Evolutionary conservation across 2,329 filamentous ascomycete genomes (phyloP).

Genomic region (Botrytis aclada): DNA sequence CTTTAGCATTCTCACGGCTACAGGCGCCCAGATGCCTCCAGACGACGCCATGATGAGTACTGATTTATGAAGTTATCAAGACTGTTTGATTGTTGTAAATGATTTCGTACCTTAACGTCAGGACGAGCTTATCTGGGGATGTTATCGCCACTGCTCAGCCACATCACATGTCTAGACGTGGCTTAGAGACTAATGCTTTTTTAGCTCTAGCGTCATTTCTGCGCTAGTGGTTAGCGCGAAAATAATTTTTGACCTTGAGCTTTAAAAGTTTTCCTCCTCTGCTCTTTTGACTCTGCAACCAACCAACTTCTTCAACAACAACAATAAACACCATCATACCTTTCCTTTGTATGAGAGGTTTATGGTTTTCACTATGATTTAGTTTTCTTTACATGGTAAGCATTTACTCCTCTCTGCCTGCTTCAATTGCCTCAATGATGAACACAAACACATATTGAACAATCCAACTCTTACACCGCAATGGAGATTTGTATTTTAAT

Average conservation of each 20-base stretch:
- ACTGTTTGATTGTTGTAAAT: neutral
- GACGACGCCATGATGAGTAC: conserved; percentile 33
- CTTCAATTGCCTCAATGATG: conserved; percentile 38
- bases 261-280: conserved; percentile 12
- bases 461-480: conserved; percentile 45
- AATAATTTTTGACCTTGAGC: conserved; percentile 11
- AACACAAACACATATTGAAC: conserved; percentile 41
- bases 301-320: neutral
- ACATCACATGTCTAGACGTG: neutral
- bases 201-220: neutral
- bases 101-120: neutral
- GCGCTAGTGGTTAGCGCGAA: conserved; percentile 14
- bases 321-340: neutral
- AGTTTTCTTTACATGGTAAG: conserved; percentile 25
- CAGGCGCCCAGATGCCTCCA: conserved; percentile 36
- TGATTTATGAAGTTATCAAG: conserved; percentile 13
- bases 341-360: neutral
- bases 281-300: neutral
- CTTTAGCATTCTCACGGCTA: conserved; percentile 37
- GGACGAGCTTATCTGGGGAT: conserved; percentile 11
- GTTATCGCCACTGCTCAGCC: conserved; percentile 18
- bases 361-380: neutral
- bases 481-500: conserved; percentile 40
- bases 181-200: neutral
- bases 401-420: conserved; percentile 13